phyloP scores from a whole-genome alignment of 2,329 filamentous ascomycete species.

The Xylaria hypoxylon region DNA sequence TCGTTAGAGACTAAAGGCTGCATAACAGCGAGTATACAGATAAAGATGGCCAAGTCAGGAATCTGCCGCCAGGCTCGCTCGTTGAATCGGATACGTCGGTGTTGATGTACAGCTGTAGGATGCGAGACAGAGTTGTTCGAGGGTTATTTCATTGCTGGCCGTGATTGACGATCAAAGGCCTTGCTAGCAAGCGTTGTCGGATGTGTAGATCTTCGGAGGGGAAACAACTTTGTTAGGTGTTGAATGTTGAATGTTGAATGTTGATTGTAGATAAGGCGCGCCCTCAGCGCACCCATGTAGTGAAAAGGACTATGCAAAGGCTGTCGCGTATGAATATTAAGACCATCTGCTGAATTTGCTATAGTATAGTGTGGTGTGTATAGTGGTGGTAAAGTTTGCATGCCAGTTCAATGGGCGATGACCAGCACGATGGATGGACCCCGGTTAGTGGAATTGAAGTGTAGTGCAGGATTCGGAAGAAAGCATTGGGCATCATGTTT shows the following conservation, averaged over 20 bases:
- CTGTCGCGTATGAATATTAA: constrained; percentile 40
- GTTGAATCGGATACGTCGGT: constrained; percentile 7
- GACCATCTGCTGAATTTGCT: constrained; percentile 22
- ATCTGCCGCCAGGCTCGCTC: constrained; percentile 6
- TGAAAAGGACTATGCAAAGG: constrained; percentile 36
- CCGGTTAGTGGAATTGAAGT: constrained; percentile 31
- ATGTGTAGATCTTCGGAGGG: constrained; percentile 12
- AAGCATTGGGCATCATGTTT: constrained; percentile 38
- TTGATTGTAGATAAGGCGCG: constrained; percentile 36
- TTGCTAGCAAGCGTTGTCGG: constrained; percentile 9
- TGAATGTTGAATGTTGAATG: constrained; percentile 13
- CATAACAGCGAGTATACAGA: constrained; percentile 49
- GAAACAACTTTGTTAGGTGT: constrained; percentile 23
- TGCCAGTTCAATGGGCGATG: constrained; percentile 39
- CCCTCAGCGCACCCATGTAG: constrained; percentile 47
- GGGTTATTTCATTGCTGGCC: neutral
- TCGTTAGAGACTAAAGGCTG: constrained; percentile 44
- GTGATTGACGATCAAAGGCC: neutral
- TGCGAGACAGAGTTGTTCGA: neutral
- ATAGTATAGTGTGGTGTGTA: constrained; percentile 21
- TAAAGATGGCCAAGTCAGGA: constrained; percentile 1
- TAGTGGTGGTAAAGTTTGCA: constrained; percentile 26
- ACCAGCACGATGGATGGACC: constrained; percentile 36
- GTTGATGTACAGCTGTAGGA: constrained; percentile 11
- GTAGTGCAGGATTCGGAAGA: constrained; percentile 14